Evolutionary conservation across 1,284 basidiomycete species (phyloP), one percentile per base, ranked within the genome.

Genomic region (Athelia sp.): DNA sequence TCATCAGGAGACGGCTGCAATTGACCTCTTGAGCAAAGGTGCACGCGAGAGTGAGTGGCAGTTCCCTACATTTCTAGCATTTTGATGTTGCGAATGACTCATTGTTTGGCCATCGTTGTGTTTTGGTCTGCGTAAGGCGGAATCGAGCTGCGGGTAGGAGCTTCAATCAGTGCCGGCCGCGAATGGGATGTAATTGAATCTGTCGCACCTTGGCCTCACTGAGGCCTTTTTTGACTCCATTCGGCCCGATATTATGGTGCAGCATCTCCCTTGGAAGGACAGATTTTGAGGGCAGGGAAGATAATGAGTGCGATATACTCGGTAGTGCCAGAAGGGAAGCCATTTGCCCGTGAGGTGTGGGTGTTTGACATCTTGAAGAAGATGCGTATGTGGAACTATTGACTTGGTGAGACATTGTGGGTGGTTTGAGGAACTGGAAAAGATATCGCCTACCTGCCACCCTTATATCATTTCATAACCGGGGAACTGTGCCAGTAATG

Each of bases 71-170:
- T 40, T n/a, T n/a, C n/a, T 40, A n/a, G 6, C 8, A 40, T n/a
- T 40, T 6, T n/a, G 36, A 9, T 17, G 36, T 8, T 40, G 19
- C 19, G 15, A 21, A 40, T 40, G 8, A 17, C 9, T 40, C 6
- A 6, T 17, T n/a, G 36, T n/a, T 17, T 6, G 15, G 8, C 8
- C 15, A 40, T 40, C 36, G 19, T n/a, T 21, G n/a, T 40, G 15
- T 40, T 21, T 40, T n/a, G 36, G 36, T 21, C n/a, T 40, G n/a
- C 36, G 36, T 6, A 40, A n/a, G 4, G 36, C 36, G 6, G 36
- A 40, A n/a, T 40, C 36, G n/a, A 40, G 36, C 36, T 40, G 36
- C 15, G n/a, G n/a, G n/a, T 40, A 40, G n/a, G n/a, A n/a, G n/a
- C n/a, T n/a, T n/a, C n/a, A n/a, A n/a, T n/a, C n/a, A n/a, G n/a